Evolutionary conservation across 2,329 filamentous ascomycete species (phyloP).

Genomic region (Colletotrichum paranaense): DNA sequence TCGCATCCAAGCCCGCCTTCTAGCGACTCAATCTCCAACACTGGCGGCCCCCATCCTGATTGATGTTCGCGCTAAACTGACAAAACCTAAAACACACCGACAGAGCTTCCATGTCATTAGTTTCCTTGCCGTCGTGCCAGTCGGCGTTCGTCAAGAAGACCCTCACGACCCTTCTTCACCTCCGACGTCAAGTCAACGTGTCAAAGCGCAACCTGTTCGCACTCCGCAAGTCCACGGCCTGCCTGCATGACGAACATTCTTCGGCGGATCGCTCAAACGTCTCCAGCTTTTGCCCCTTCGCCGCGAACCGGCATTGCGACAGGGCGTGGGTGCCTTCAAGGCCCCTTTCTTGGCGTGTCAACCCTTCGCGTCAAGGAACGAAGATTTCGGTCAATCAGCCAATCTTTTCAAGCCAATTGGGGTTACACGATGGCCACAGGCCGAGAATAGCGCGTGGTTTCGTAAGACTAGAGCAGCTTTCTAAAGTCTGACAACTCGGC

Average conservation of each 20-base stretch:
- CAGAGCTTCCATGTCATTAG: slow-evolving; percentile 6
- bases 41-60: slow-evolving; percentile 22
- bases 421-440: neutral
- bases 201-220: slow-evolving; percentile 21
- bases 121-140: slow-evolving; percentile 16
- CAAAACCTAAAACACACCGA: slow-evolving; percentile 33
- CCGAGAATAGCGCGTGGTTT: neutral
- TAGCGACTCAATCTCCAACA: slow-evolving; percentile 31
- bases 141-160: neutral
- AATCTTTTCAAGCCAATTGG: neutral
- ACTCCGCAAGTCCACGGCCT: neutral
- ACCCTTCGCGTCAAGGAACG: neutral
- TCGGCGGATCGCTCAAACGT: neutral
- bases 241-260: slow-evolving; percentile 2
- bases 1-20: slow-evolving; percentile 7
- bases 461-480: neutral
- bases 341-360: neutral
- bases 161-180: neutral
- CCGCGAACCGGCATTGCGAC: neutral
- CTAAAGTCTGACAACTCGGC: neutral
- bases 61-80: slow-evolving; percentile 3
- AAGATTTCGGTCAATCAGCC: neutral
- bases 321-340: neutral
- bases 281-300: neutral
- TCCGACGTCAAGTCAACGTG: slow-evolving; percentile 2